These are phyloP conservation scores for Rhizopogon vesiculosus DNA, from an alignment of 768 basidiomycete species.

Conservation along the genomic window DNA sequence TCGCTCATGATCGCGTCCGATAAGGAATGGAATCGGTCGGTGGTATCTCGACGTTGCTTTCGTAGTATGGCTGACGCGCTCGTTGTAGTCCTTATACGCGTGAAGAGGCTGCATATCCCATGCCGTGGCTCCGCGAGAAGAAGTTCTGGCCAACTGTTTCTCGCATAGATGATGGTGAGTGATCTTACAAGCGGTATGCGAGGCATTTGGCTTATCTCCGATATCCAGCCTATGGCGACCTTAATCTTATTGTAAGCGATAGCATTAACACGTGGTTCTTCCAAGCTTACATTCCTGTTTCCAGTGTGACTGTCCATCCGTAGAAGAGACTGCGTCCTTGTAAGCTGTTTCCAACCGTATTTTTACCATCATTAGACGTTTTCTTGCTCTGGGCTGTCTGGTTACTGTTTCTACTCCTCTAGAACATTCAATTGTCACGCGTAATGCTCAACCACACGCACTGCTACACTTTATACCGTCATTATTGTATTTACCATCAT, in stretches of 20 bases:
- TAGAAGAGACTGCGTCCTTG: slow-evolving; percentile 63
- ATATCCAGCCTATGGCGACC: slow-evolving; percentile 78
- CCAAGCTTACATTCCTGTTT: slow-evolving; percentile 3
- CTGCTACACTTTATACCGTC: slow-evolving; percentile 21
- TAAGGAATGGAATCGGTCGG: slow-evolving; percentile 82
- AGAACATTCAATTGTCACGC: slow-evolving; percentile 31
- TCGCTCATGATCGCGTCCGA: slow-evolving; percentile 68
- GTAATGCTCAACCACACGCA: slow-evolving; percentile 68
- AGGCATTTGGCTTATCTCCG: not conserved
- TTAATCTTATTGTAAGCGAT: slow-evolving; percentile 76
- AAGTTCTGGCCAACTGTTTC: slow-evolving; percentile 98
- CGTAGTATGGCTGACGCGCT: slow-evolving; percentile 2
- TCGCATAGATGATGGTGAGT: slow-evolving; percentile 88
- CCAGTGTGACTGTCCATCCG: slow-evolving; percentile 83
- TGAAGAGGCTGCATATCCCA: slow-evolving; percentile 85
- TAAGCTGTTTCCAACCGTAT: slow-evolving; percentile 4
- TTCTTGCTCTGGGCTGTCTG: slow-evolving; percentile 7
- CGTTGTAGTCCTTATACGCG: slow-evolving; percentile 77
- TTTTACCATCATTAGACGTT: slow-evolving; percentile 15
- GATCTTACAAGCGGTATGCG: not conserved
- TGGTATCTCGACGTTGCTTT: not conserved
- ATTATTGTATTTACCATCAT: slow-evolving; percentile 17
- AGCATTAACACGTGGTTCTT: not conserved
- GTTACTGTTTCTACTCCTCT: slow-evolving; percentile 44
- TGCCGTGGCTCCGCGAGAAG: slow-evolving; percentile 75